Evolutionary conservation across 352 stramenopile genomes (phyloP), one percentile per base, ranked within the genome.

Genomic region (Phytophthora tentaculata): DNA sequence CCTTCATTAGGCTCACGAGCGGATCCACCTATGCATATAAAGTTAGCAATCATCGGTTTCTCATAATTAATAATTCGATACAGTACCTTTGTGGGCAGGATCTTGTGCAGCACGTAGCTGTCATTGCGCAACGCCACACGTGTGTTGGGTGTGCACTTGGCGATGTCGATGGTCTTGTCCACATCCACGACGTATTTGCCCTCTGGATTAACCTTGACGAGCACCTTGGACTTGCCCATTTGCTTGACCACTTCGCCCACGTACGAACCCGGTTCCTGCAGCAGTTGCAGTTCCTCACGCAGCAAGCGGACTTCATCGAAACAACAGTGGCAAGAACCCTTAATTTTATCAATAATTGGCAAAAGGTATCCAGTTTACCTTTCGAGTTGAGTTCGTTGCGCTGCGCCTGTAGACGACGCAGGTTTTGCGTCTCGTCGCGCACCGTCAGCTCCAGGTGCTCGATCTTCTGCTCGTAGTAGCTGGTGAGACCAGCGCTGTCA

Each of bases 181-280:
- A 99, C 89, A 71, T 99, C 98, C 32, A 99, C 98, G 22, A 99
- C 97, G 76, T 99, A 99, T 77, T 99, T 99, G 60, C 97, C 98
- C 79, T 99, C 98, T 0, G 97, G 97, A 74, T 99, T 97, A 45
- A 98, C 87, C 91, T 99, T 99, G 16, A 99, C 98, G 20, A 99
- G 83, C 23, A 99, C 97, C 75, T 99, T 99, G 61, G 97, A 98
- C 84, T 99, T 99, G 68, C 97, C 97, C 97, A 99, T 99, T 69
- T 98, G 91, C 84, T 99, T 99, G 17, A 99, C 97, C 41, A 99
- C 97, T 78, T 99, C 98, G 58, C 98, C 98, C 39, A 99, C 97
- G 61, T 99, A 99, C 51, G 90, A 98, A 20, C 97, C 97, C 0
- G 97, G 97, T 73, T 99, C 97, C 78, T 99, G 97, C 29, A 99